Evolutionary conservation across 2,329 filamentous ascomycete species (phyloP).

Genomic region (Phaeosphaeria sp.): DNA sequence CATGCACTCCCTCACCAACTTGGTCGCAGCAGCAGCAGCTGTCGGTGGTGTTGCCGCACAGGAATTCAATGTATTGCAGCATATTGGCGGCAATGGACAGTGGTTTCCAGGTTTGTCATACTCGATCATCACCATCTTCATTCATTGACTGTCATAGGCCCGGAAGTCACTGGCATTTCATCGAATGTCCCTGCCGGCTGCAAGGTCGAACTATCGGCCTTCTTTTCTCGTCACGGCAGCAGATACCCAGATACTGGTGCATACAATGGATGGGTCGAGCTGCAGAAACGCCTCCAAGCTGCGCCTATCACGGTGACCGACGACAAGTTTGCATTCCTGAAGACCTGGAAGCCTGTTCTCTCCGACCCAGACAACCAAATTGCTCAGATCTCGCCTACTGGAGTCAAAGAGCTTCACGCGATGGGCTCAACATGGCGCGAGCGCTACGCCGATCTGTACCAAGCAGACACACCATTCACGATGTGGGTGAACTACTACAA

Average conservation of each 20-base stretch:
- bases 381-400: constrained; percentile 65
- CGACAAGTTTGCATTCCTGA: constrained; percentile 61
- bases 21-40: constrained; percentile 22
- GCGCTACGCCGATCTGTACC: constrained; percentile 58
- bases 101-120: constrained; percentile 41
- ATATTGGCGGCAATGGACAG: constrained; percentile 50
- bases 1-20: constrained; percentile 28
- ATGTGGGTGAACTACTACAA: constrained; percentile 71
- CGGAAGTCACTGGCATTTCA: constrained; percentile 64
- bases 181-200: constrained; percentile 63
- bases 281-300: constrained; percentile 58
- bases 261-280: constrained; percentile 61
- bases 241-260: constrained; percentile 68
- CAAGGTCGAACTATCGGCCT: constrained; percentile 66
- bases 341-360: constrained; percentile 65
- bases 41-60: constrained; percentile 20
- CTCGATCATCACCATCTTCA: background rate
- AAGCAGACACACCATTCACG: constrained; percentile 59
- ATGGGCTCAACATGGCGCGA: constrained; percentile 60
- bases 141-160: constrained; percentile 48
- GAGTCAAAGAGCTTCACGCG: constrained; percentile 67
- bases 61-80: constrained; percentile 42
- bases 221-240: constrained; percentile 67
- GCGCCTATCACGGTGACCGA: constrained; percentile 62
- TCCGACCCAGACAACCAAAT: constrained; percentile 64